These are phyloP conservation scores for Pulveroboletus sp. DNA, from an alignment of 768 basidiomycete genomes.

Conservation along the genomic window DNA sequence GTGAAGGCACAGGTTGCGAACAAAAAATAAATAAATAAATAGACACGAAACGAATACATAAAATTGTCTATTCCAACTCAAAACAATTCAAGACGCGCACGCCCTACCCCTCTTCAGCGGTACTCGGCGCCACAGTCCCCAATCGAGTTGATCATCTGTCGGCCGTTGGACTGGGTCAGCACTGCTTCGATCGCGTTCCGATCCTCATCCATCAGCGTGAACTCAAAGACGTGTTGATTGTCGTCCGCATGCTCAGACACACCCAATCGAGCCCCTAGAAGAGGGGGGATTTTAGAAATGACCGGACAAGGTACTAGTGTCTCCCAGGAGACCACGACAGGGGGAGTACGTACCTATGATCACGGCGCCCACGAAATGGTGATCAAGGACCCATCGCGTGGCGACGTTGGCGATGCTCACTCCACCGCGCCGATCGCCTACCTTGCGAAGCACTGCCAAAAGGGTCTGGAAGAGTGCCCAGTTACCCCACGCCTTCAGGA, in stretches of 20 bases:
- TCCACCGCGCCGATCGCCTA: conserved; percentile 63
- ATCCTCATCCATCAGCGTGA: conserved; percentile 54
- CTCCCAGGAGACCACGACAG: neutral
- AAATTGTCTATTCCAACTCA: neutral
- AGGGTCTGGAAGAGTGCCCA: conserved; percentile 75
- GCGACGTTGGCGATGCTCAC: conserved; percentile 74
- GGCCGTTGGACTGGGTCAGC: conserved; percentile 55
- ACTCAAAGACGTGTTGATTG: conserved; percentile 58
- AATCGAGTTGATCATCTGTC: conserved; percentile 58
- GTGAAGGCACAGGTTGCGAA: no score
- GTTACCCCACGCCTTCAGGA: conserved; percentile 70
- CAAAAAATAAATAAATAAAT: no score
- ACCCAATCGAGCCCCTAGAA: conserved; percentile 64
- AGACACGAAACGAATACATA: no score
- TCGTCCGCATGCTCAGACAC: conserved; percentile 70
- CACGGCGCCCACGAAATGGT: conserved; percentile 70
- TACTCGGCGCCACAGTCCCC: conserved; percentile 88
- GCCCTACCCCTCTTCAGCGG: conserved; percentile 31
- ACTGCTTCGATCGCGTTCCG: conserved; percentile 59
- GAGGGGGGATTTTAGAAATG: neutral
- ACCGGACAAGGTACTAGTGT: neutral
- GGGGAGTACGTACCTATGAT: conserved; percentile 52
- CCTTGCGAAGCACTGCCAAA: conserved; percentile 49
- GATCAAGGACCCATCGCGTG: conserved; percentile 79
- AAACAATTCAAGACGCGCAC: no score